These are phyloP conservation scores for Magnolia sinica DNA, from an alignment of 164 flowering plant genomes.

Conservation along the genomic window DNA sequence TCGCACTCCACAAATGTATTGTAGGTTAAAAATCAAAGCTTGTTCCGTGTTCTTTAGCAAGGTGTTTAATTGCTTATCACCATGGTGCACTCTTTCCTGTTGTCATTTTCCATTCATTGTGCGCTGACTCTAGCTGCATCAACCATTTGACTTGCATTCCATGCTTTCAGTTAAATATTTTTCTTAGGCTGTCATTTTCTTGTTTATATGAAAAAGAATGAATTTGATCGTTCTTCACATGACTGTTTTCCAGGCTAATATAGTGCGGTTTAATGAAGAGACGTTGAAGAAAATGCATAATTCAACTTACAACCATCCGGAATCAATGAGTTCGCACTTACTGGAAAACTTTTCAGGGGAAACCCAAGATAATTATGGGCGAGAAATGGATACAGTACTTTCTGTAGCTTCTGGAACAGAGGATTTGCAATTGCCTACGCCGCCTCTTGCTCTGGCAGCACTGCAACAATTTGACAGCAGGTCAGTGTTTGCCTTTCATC, in stretches of 20 bases:
- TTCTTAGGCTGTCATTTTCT: neutral
- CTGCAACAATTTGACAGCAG: conserved; percentile 49
- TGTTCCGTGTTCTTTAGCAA: neutral
- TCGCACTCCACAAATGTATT: too few species aligned
- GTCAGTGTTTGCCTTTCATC: conserved; percentile 28
- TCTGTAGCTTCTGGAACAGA: conserved; percentile 36
- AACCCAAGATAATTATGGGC: conserved; percentile 21
- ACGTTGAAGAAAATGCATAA: conserved; percentile 50
- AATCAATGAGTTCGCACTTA: conserved; percentile 36
- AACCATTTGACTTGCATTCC: neutral
- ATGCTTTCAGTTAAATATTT: neutral
- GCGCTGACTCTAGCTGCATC: neutral
- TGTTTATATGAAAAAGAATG: neutral
- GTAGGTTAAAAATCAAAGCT: too few species aligned
- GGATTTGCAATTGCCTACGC: conserved; percentile 86
- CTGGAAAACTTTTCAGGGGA: conserved; percentile 22
- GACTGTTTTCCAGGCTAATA: conserved; percentile 61
- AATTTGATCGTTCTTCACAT: conserved; percentile 3
- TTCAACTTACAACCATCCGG: conserved; percentile 31
- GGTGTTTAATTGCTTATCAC: neutral
- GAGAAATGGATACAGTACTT: conserved; percentile 22
- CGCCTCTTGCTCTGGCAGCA: conserved; percentile 79
- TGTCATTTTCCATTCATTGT: conserved; percentile 1
- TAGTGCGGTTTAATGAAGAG: conserved; percentile 74
- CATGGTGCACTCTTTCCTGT: neutral